Evolutionary conservation across 768 basidiomycete species (phyloP), one percentile per base, ranked within the genome.

Genomic region (Podaxis carcinomalis): DNA sequence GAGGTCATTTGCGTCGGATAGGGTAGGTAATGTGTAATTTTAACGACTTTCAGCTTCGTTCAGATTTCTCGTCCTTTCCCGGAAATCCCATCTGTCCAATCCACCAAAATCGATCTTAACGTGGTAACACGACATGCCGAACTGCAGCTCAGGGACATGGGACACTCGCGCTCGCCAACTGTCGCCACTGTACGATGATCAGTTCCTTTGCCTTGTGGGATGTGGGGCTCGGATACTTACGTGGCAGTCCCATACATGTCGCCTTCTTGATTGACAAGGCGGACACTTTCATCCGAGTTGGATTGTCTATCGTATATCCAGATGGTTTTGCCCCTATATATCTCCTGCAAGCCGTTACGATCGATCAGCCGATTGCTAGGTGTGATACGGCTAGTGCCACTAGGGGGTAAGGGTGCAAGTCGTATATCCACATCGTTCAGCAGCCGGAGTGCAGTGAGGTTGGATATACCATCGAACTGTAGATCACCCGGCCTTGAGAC

Each of bases 41-140:
- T 65, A 59, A 68, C 56, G 63, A 28, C 16, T 27, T 64, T 52
- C 65, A 13, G 84, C 83, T 67, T 90, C 84, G n/a, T 73, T 71
- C 66, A 89, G 70, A 69, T 92, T 92, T 58, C 87, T 80, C 56
- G 70, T 70, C 55, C 89, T 78, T 68, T 92, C 87, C 11, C 61
- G 66, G 56, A 79, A 82, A 67, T 90, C 88, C 83, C 87, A 92
- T 28, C 85, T 79, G 72, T 92, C 90, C 53, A 86, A 71, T 3
- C 89, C 90, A 40, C 88, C 88, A 68, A 93, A 92, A 68, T 87
- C 83, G 35, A 93, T 86, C 61, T 77, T 84, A 80, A 92, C 80
- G 6, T 79, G 81, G 16, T 80, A 80, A 19, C 76, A 76, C 3
- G 80, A 76, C 70, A 91, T 78, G 65, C 82, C 87, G 66, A 87